Conservation (phyloP, 306 rosid genomes). For the Cicer bijugum region DNA sequence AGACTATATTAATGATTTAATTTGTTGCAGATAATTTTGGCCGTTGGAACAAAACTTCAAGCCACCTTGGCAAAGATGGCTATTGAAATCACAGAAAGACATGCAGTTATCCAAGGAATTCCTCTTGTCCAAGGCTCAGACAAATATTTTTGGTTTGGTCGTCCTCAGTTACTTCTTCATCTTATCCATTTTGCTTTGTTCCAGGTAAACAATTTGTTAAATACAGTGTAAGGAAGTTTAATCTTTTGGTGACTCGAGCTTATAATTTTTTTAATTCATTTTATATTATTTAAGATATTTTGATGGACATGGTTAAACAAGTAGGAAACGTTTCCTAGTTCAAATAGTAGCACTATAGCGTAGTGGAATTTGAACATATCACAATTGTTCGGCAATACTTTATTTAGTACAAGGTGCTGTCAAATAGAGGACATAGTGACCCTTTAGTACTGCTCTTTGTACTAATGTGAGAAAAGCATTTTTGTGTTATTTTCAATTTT, state of each 20-base stretch:
- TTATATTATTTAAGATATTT: conserved; percentile 12
- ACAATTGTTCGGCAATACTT: too few species aligned
- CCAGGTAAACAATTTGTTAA: conserved; percentile 65
- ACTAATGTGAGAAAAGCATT: not conserved
- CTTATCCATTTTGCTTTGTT: conserved; percentile 93
- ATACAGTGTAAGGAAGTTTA: not conserved
- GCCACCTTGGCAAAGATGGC: conserved; percentile 87
- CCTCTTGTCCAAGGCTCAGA: conserved; percentile 95
- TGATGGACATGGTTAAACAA: conserved; percentile 11
- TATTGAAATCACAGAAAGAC: conserved; percentile 81
- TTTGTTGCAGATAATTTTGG: conserved; percentile 75
- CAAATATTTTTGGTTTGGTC: conserved; percentile 89
- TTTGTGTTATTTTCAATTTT: not conserved
- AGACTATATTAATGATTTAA: conserved; percentile 20
- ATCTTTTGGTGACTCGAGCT: not conserved
- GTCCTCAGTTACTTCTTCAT: conserved; percentile 83
- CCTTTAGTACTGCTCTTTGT: not conserved
- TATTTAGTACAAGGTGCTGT: too few species aligned
- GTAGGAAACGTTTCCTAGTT: not conserved
- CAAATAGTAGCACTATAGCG: not conserved
- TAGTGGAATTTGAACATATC: too few species aligned
- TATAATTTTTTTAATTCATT: not conserved
- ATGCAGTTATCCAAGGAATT: conserved; percentile 95
- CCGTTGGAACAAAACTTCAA: conserved; percentile 89
- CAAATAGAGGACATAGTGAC: too few species aligned